phyloP scores from a whole-genome alignment of 2,329 filamentous ascomycete genomes.

The Ophiocordyceps camponoti-saundersi region DNA sequence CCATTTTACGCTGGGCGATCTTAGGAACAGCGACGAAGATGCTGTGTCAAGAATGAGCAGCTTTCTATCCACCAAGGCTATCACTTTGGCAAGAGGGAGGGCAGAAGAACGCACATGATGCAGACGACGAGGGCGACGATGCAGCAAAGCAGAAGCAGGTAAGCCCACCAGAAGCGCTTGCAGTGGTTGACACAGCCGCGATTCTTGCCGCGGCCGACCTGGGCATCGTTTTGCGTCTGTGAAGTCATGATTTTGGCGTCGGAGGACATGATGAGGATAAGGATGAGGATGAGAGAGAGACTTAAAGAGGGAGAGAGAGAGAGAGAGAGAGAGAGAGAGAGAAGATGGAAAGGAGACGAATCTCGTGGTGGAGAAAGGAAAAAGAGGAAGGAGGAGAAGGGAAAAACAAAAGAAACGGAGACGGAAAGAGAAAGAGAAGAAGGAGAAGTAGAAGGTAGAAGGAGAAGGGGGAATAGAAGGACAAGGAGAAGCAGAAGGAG shows the following conservation, averaged over 20 bases:
- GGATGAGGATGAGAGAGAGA: neutral
- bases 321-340: neutral
- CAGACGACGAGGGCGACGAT: constrained; percentile 38
- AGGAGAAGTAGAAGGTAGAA: neutral
- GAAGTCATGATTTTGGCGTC: constrained; percentile 16
- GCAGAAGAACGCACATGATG: constrained; percentile 34
- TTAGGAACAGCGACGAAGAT: constrained; percentile 38
- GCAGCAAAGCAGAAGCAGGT: constrained; percentile 31
- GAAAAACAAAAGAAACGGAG: neutral
- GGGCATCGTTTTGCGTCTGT: constrained; percentile 16
- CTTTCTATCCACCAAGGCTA: too few species aligned
- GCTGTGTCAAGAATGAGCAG: constrained; percentile 13
- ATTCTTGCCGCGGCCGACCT: constrained; percentile 14
- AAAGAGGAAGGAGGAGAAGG: too few species aligned
- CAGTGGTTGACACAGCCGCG: constrained; percentile 27
- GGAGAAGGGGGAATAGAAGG: neutral
- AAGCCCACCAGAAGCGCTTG: constrained; percentile 43
- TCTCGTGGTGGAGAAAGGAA: too few species aligned
- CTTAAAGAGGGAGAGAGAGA: neutral
- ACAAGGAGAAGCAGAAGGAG: neutral
- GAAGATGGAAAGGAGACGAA: neutral
- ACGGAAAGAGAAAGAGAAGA: neutral
- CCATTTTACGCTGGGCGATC: constrained; percentile 38
- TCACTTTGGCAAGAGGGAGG: neutral
- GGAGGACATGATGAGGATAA: constrained; percentile 3